Conservation (phyloP, 805 yeast species). For the Zygotorulaspora danielsina region DNA sequence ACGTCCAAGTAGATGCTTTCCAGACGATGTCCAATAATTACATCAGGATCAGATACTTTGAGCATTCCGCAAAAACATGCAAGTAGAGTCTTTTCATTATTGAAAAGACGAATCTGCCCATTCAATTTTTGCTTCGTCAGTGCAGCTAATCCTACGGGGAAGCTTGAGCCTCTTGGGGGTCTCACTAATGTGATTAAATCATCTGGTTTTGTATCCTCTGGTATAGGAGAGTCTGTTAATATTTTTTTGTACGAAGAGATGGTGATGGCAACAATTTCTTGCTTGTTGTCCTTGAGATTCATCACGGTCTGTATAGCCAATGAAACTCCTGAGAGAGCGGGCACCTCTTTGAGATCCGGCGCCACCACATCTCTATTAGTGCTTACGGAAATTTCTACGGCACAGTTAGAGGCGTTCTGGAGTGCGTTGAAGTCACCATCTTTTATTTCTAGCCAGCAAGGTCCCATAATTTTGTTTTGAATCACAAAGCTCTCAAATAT, state of each 20-base stretch:
- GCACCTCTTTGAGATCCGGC: constrained; percentile 46
- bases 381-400: constrained; percentile 61
- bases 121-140: constrained; percentile 50
- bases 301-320: constrained; percentile 75
- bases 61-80: constrained; percentile 70
- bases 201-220: constrained; percentile 56
- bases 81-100: constrained; percentile 69
- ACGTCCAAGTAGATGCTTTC: constrained; percentile 77
- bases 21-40: constrained; percentile 79
- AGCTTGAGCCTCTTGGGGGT: constrained; percentile 60
- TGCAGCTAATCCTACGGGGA: constrained; percentile 73
- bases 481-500: constrained; percentile 83
- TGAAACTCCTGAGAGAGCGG: constrained; percentile 69
- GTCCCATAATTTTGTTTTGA: constrained; percentile 87
- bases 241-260: constrained; percentile 64
- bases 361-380: constrained; percentile 48
- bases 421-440: constrained; percentile 56
- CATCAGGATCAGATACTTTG: constrained; percentile 84
- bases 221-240: constrained; percentile 71
- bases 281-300: constrained; percentile 69
- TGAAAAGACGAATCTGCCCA: constrained; percentile 51
- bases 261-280: constrained; percentile 83
- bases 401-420: constrained; percentile 72
- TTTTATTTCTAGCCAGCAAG: constrained; percentile 85
- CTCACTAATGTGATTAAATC: constrained; percentile 69